phyloP scores from a whole-genome alignment of 2,329 filamentous ascomycete genomes.

The Cercospora nicotianae region DNA sequence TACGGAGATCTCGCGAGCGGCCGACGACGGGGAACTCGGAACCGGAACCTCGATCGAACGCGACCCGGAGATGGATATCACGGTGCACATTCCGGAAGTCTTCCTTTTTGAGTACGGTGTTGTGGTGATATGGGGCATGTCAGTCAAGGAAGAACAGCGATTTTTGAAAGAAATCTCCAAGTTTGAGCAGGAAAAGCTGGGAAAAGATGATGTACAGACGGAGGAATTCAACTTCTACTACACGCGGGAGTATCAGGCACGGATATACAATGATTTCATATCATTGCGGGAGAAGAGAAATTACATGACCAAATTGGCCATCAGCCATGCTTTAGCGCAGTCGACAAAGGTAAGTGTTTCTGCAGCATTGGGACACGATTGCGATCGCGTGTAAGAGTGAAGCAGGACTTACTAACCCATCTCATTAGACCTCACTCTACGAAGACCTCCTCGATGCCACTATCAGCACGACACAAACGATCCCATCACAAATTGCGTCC shows the following conservation, averaged over 20 bases:
- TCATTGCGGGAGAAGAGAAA: conserved; percentile 89
- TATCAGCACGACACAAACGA: conserved; percentile 88
- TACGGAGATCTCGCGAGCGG: conserved; percentile 16
- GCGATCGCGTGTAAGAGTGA: neutral
- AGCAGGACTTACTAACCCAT: neutral
- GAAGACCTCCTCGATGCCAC: conserved; percentile 94
- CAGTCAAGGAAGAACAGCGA: conserved; percentile 78
- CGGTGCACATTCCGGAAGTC: conserved; percentile 87
- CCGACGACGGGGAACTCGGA: conserved; percentile 17
- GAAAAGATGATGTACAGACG: conserved; percentile 84
- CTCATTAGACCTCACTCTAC: conserved; percentile 77
- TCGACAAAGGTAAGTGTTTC: conserved; percentile 74
- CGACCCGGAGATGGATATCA: conserved; percentile 75
- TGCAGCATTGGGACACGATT: neutral
- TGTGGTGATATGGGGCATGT: conserved; percentile 98
- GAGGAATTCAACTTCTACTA: conserved; percentile 99
- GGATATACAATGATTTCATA: conserved; percentile 99
- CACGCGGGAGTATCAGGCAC: conserved; percentile 92
- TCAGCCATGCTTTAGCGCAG: conserved; percentile 91
- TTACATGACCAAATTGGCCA: conserved; percentile 97
- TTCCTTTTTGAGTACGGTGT: conserved; percentile 98
- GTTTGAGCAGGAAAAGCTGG: conserved; percentile 88
- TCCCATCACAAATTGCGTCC: conserved; percentile 86
- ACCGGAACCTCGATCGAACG: conserved; percentile 19
- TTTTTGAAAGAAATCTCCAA: conserved; percentile 93